phyloP scores from a whole-genome alignment of 2,329 filamentous ascomycete genomes.

The Sporothrix variecibatus region DNA sequence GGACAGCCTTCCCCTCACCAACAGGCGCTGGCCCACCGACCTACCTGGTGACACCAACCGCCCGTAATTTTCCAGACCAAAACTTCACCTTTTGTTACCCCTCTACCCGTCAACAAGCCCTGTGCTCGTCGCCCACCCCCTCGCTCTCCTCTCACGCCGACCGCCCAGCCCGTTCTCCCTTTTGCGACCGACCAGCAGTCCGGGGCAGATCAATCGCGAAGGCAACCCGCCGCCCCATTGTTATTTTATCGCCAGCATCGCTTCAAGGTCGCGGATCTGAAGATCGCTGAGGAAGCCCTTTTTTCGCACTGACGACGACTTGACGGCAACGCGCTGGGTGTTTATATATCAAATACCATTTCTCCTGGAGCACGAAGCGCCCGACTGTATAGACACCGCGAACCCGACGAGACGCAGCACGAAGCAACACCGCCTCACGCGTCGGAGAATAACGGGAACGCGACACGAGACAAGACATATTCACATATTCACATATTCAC shows the following conservation, averaged over 20 bases:
- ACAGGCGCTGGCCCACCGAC: conserved; percentile 19
- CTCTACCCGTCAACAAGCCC: conserved; percentile 17
- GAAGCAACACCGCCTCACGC: not conserved
- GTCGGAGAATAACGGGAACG: not conserved
- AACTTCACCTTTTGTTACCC: conserved; percentile 24
- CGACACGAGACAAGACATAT: not conserved
- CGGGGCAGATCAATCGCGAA: not conserved
- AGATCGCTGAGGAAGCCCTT: not conserved
- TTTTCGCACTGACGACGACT: not conserved
- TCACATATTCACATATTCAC: not conserved
- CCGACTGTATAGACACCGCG: not conserved
- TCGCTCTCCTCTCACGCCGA: conserved; percentile 21
- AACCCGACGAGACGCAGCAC: not conserved
- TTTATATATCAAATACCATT: not conserved
- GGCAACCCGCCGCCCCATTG: not conserved
- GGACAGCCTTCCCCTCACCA: conserved; percentile 16
- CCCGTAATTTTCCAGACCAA: conserved; percentile 24
- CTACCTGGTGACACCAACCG: conserved; percentile 20
- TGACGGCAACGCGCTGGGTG: not conserved
- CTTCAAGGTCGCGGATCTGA: not conserved
- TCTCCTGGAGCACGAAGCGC: not conserved
- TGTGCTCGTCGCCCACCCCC: conserved; percentile 2
- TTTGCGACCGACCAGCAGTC: not conserved
- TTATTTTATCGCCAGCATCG: conserved; percentile 3
- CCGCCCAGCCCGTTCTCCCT: not conserved